These are phyloP conservation scores for Lentithecium fluviatile DNA, from an alignment of 495 filamentous ascomycete species.

Conservation along the genomic window DNA sequence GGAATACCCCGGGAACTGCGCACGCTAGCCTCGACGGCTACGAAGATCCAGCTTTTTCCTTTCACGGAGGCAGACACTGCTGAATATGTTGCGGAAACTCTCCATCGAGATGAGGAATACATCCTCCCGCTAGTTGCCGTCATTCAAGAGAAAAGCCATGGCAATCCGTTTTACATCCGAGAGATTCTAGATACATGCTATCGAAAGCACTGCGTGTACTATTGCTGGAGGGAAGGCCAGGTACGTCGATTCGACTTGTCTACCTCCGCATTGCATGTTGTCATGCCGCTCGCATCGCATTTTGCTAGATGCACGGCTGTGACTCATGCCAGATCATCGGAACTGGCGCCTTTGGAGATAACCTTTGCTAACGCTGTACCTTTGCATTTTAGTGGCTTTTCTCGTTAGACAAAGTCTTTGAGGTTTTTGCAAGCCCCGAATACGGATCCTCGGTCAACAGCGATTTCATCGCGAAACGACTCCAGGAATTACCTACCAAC, in stretches of 20 bases:
- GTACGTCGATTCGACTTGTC: too few relatives aligned
- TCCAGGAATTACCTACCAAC: conserved; percentile 71
- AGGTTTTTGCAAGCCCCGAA: conserved; percentile 71
- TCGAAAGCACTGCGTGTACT: conserved; percentile 82
- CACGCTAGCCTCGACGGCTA: conserved; percentile 42
- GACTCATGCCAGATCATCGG: too few relatives aligned
- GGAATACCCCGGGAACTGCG: conserved; percentile 30
- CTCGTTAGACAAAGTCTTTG: conserved; percentile 77
- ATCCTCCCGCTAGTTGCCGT: conserved; percentile 65
- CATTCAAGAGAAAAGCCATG: conserved; percentile 75
- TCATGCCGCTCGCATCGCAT: too few relatives aligned
- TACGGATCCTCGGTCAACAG: conserved; percentile 76
- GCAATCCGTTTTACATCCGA: conserved; percentile 84
- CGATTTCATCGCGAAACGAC: conserved; percentile 71
- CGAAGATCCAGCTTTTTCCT: conserved; percentile 63
- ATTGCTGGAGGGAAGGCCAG: conserved; percentile 65
- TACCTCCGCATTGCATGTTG: too few relatives aligned
- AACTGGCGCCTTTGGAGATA: too few relatives aligned
- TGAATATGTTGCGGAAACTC: conserved; percentile 71
- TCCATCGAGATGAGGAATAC: conserved; percentile 60
- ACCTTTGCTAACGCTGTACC: too few relatives aligned
- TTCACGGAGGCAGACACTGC: conserved; percentile 73
- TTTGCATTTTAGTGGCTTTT: conserved; percentile 64
- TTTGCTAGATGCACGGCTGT: too few relatives aligned
- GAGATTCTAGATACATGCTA: conserved; percentile 89